phyloP scores from a whole-genome alignment of 2,329 filamentous ascomycete species.

The Stromatinia cepivora region DNA sequence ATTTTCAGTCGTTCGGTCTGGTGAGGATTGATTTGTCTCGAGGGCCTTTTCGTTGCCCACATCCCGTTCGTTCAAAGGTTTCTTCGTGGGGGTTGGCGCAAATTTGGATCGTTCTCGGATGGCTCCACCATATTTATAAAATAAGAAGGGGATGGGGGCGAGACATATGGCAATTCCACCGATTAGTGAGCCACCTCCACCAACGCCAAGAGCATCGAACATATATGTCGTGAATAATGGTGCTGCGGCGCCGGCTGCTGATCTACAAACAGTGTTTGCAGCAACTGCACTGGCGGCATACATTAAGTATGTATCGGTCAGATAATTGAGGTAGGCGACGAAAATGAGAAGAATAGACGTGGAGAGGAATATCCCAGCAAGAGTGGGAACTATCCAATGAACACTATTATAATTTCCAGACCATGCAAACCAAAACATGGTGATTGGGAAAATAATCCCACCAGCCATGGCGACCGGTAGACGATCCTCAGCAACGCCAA shows the following conservation, averaged over 20 bases:
- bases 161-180: slow-evolving; percentile 50
- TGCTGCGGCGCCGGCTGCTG: slow-evolving; percentile 62
- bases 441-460: slow-evolving; percentile 52
- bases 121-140: slow-evolving; percentile 38
- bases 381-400: slow-evolving; percentile 49
- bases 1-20: not conserved
- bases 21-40: not conserved
- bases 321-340: slow-evolving; percentile 57
- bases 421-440: slow-evolving; percentile 54
- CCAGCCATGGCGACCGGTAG: slow-evolving; percentile 57
- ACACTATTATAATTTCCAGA: slow-evolving; percentile 51
- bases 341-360: slow-evolving; percentile 50
- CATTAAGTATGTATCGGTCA: slow-evolving; percentile 47
- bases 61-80: not conserved
- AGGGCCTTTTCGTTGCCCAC: not conserved
- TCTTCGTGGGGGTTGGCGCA: slow-evolving; percentile 30
- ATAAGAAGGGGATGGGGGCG: slow-evolving; percentile 38
- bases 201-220: slow-evolving; percentile 49
- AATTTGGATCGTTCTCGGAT: slow-evolving; percentile 40
- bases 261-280: slow-evolving; percentile 62
- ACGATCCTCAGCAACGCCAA: slow-evolving; percentile 47
- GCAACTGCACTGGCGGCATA: slow-evolving; percentile 55
- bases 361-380: slow-evolving; percentile 47
- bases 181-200: slow-evolving; percentile 51
- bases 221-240: slow-evolving; percentile 58